Evolutionary conservation across 495 filamentous ascomycete species (phyloP).

Genomic region (Tuber umbilicatum): DNA sequence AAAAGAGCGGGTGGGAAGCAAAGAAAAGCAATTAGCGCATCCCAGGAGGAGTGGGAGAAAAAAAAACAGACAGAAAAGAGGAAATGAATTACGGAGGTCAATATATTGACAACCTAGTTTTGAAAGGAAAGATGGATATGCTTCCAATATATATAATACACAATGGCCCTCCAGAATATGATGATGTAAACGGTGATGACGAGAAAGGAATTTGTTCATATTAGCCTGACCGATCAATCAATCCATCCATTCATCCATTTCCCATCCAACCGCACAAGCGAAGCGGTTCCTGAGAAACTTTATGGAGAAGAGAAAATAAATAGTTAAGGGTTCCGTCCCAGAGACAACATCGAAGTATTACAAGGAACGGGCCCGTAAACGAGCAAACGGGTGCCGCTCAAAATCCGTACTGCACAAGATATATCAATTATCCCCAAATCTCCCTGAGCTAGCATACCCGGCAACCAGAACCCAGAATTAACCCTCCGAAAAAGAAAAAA

Average conservation of each 20-base stretch:
- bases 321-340: not conserved
- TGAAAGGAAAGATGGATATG: not conserved
- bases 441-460: not conserved
- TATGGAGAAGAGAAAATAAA: not conserved
- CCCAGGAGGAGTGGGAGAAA: not conserved
- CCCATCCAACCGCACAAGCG: not conserved
- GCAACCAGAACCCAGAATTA: constrained; percentile 3
- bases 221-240: not conserved
- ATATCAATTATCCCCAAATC: not conserved
- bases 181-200: not conserved
- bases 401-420: not conserved
- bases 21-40: not conserved
- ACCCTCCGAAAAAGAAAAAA: constrained; percentile 6
- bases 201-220: not conserved
- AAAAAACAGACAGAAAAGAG: not conserved
- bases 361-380: not conserved
- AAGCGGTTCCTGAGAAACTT: not conserved
- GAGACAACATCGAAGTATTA: not conserved
- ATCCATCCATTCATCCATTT: not conserved
- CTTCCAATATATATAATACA: not conserved
- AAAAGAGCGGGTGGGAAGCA: not conserved
- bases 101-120: not conserved
- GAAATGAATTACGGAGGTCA: not conserved
- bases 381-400: not conserved
- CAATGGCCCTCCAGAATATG: not conserved